Conservation (phyloP, 352 stramenopile species). For the Globisporangium apiculatum region DNA sequence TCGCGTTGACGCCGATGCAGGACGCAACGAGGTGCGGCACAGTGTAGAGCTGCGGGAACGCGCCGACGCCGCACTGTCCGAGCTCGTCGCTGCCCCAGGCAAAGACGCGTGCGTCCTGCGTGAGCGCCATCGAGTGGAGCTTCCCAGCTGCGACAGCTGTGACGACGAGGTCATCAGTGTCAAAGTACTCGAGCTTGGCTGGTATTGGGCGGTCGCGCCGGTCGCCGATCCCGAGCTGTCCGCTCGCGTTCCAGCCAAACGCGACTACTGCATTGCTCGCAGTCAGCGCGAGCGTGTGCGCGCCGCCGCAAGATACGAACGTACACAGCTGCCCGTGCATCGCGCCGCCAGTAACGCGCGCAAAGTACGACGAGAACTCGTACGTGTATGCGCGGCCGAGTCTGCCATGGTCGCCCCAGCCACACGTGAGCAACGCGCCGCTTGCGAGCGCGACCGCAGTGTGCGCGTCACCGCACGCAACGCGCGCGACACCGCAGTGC, state of each 20-base stretch:
- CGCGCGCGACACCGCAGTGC: constrained; percentile 22
- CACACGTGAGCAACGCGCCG: constrained; percentile 50
- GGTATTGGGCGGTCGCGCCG: constrained; percentile 35
- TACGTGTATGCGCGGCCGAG: constrained; percentile 24
- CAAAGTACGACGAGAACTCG: constrained; percentile 40
- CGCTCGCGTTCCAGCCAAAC: constrained; percentile 55
- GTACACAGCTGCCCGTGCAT: constrained; percentile 24
- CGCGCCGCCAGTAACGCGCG: constrained; percentile 13
- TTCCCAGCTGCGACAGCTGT: constrained; percentile 39
- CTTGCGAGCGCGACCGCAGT: constrained; percentile 33
- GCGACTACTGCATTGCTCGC: constrained; percentile 27
- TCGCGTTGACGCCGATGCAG: constrained; percentile 44
- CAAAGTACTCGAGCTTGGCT: constrained; percentile 49
- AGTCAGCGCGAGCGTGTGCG: constrained; percentile 49
- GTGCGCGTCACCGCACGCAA: constrained; percentile 62
- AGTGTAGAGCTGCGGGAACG: constrained; percentile 72
- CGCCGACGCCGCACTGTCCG: constrained; percentile 56
- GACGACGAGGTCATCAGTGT: constrained; percentile 20
- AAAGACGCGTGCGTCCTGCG: constrained; percentile 47
- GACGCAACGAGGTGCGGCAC: constrained; percentile 61
- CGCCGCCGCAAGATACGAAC: constrained; percentile 48
- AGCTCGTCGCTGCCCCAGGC: constrained; percentile 71
- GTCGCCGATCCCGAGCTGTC: constrained; percentile 60
- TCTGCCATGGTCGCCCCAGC: constrained; percentile 46
- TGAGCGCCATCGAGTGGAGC: constrained; percentile 41